Percentiles rank a stretch among this genome's conserved stretches.
phyloP scores from a whole-genome alignment of 129 eudicot species.

The Daucus carota region DNA sequence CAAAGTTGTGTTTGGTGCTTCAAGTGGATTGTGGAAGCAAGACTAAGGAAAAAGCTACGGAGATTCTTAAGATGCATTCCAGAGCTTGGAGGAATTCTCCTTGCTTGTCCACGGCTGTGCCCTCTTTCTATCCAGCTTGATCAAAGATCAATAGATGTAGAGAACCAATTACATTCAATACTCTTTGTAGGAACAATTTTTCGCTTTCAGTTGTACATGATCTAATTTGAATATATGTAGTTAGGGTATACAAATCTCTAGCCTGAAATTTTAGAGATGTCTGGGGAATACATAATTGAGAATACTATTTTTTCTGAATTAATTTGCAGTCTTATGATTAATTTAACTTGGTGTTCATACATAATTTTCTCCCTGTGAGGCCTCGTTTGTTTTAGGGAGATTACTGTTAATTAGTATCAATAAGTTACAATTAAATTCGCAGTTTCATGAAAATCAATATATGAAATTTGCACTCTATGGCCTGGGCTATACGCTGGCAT shows the following conservation, averaged over 20 bases:
- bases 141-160: background rate
- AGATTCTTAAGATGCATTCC: constrained; percentile 37
- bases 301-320: background rate
- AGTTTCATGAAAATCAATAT: too few species aligned
- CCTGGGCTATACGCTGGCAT: too few species aligned
- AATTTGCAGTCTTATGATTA: background rate
- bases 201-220: background rate
- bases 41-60: constrained; percentile 34
- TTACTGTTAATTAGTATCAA: too few species aligned
- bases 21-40: constrained; percentile 41
- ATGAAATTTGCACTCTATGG: too few species aligned
- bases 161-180: background rate
- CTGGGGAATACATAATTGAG: background rate
- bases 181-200: background rate
- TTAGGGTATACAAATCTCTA: constrained; percentile 1
- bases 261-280: background rate
- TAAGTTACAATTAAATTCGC: too few species aligned
- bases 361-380: too few species aligned
- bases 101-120: constrained; percentile 17
- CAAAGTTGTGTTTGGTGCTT: constrained; percentile 38
- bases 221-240: background rate
- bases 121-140: constrained; percentile 25
- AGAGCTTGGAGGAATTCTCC: constrained; percentile 37
- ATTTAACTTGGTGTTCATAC: too few species aligned
- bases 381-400: too few species aligned